Percentiles rank a stretch among this genome's conserved stretches.
phyloP scores from a whole-genome alignment of 2,329 filamentous ascomycete genomes.

The Triangularia setosa region DNA sequence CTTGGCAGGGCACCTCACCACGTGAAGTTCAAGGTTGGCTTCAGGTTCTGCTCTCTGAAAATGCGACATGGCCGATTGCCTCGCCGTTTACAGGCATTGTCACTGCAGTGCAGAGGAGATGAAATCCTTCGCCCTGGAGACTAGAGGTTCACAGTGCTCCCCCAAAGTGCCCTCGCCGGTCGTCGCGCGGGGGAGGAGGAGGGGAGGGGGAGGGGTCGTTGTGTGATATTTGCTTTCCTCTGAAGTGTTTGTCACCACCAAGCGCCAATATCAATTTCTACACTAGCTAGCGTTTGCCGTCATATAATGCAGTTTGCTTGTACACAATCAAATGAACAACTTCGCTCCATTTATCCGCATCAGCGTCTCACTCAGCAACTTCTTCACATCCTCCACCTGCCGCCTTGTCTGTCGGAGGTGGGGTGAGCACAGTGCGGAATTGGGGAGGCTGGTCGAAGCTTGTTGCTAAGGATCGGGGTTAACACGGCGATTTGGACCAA shows the following conservation, averaged over 20 bases:
- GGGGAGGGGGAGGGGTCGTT: neutral
- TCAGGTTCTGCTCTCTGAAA: neutral
- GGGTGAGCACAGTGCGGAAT: neutral
- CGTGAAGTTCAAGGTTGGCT: neutral
- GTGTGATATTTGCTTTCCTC: neutral
- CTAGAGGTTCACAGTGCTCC: neutral
- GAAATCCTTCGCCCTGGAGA: conserved; percentile 2
- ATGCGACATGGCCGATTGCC: neutral
- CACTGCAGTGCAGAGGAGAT: neutral
- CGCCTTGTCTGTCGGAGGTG: neutral
- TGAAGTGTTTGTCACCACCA: neutral
- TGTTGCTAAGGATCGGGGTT: neutral
- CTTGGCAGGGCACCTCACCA: neutral
- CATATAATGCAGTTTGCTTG: neutral
- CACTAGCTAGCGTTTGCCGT: neutral
- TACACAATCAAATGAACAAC: neutral
- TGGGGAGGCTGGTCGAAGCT: neutral
- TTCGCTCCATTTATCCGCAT: neutral
- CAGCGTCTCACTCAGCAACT: neutral
- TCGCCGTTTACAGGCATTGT: neutral
- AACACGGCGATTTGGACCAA: neutral
- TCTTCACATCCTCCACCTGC: neutral
- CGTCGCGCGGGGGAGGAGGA: neutral
- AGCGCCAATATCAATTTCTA: neutral
- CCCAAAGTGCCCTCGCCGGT: neutral